phyloP scores from a whole-genome alignment of 2,329 filamentous ascomycete species.

The Phoma sp. region DNA sequence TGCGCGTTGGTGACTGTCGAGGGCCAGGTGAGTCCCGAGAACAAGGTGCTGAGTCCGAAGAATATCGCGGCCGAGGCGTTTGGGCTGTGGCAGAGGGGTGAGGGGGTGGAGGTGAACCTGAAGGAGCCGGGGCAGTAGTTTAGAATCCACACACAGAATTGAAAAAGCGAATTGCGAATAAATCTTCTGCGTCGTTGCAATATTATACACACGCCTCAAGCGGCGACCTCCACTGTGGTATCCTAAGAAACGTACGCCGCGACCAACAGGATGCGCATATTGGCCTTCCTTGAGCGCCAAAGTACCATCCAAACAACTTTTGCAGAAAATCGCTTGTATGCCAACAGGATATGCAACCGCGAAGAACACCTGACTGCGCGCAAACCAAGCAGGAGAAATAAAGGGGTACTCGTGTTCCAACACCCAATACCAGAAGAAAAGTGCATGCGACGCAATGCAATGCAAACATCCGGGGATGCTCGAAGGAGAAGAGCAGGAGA shows the following conservation, averaged over 20 bases:
- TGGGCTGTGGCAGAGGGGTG: conserved; percentile 51
- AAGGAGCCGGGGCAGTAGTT: conserved; percentile 17
- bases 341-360: conserved; percentile 23
- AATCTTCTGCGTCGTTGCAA: conserved; percentile 15
- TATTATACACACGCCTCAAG: conserved; percentile 24
- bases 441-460: conserved; percentile 39
- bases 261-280: conserved; percentile 10
- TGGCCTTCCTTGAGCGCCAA: conserved; percentile 8
- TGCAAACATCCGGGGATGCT: conserved; percentile 24
- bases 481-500: conserved; percentile 33
- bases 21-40: conserved; percentile 51
- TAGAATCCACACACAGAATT: too few species aligned
- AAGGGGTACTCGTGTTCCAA: conserved; percentile 26
- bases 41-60: conserved; percentile 52
- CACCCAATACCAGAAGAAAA: conserved; percentile 19
- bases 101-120: conserved; percentile 51
- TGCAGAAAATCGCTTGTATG: conserved; percentile 27
- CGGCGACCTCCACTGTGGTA: conserved; percentile 7
- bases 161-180: not conserved
- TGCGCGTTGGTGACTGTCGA: conserved; percentile 56
- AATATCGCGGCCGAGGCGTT: conserved; percentile 54
- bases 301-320: conserved; percentile 9
- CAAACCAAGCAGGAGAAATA: conserved; percentile 12
- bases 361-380: conserved; percentile 3
- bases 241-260: conserved; percentile 17